A percentile compares a stretch with the other conserved stretches of the same genome.
Evolutionary conservation across 1,284 basidiomycete species (phyloP).

Genomic region (Omphalotus olearius): DNA sequence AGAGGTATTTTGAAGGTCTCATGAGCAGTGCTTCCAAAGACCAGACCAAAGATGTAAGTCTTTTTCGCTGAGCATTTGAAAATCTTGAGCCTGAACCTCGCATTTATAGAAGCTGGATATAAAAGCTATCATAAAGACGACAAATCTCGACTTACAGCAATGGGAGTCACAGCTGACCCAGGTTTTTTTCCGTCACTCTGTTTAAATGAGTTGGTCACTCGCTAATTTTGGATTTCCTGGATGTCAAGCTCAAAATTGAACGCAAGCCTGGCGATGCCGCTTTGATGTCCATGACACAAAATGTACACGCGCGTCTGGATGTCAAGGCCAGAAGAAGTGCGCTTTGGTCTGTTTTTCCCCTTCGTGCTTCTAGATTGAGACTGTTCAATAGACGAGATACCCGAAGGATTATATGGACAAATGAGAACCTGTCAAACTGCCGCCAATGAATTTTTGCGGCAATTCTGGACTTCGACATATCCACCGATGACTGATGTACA

Average conservation of each 20-base stretch:
- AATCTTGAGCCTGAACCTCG: neutral
- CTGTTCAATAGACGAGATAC: slow-evolving; percentile 63
- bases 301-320: slow-evolving; percentile 64
- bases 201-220: neutral
- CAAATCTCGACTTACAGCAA: slow-evolving; percentile 41
- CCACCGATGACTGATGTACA: slow-evolving; percentile 65
- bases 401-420: slow-evolving; percentile 72
- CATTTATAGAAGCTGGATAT: slow-evolving; percentile 35
- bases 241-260: slow-evolving; percentile 55
- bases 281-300: slow-evolving; percentile 72
- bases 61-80: neutral
- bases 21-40: slow-evolving; percentile 32
- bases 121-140: slow-evolving; percentile 39
- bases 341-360: slow-evolving; percentile 19
- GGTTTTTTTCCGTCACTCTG: slow-evolving; percentile 29
- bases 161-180: slow-evolving; percentile 60
- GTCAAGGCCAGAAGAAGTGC: slow-evolving; percentile 60
- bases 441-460: slow-evolving; percentile 92
- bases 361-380: slow-evolving; percentile 4
- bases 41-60: slow-evolving; percentile 28
- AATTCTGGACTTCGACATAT: slow-evolving; percentile 90
- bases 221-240: neutral
- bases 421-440: slow-evolving; percentile 90
- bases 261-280: slow-evolving; percentile 63
- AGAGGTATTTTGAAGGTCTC: slow-evolving; percentile 72